phyloP scores from a whole-genome alignment of 164 flowering plant species.

The Cinnamomum micranthum region DNA sequence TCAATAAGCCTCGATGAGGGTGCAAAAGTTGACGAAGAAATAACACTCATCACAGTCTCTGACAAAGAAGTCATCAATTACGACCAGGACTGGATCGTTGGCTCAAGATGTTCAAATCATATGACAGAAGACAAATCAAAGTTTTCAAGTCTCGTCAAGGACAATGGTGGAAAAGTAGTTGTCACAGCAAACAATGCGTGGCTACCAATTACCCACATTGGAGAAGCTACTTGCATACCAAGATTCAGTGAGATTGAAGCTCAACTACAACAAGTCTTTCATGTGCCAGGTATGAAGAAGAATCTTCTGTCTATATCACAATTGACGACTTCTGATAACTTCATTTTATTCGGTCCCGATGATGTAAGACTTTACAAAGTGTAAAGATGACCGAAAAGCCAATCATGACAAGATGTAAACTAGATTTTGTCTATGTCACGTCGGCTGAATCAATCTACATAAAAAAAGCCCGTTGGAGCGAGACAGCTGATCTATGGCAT shows the following conservation, averaged over 20 bases:
- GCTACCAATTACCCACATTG: no score
- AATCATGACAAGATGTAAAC: background rate
- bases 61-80: background rate
- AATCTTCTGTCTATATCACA: no score
- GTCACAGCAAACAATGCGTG: background rate
- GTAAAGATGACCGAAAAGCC: background rate
- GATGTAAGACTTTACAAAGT: background rate
- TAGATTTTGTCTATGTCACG: no score
- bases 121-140: background rate
- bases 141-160: background rate
- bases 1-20: background rate
- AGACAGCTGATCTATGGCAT: background rate
- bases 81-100: background rate
- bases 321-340: background rate
- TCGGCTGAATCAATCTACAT: background rate
- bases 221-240: background rate
- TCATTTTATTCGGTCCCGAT: background rate
- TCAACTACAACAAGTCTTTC: background rate
- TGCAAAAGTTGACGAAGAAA: background rate
- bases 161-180: background rate
- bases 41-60: background rate
- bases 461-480: background rate
- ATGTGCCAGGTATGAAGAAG: background rate
- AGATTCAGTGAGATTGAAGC: background rate
- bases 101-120: background rate